Evolutionary conservation across 2,329 filamentous ascomycete species (phyloP), one percentile per base, ranked within the genome.

Genomic region (Colletotrichum sp.): DNA sequence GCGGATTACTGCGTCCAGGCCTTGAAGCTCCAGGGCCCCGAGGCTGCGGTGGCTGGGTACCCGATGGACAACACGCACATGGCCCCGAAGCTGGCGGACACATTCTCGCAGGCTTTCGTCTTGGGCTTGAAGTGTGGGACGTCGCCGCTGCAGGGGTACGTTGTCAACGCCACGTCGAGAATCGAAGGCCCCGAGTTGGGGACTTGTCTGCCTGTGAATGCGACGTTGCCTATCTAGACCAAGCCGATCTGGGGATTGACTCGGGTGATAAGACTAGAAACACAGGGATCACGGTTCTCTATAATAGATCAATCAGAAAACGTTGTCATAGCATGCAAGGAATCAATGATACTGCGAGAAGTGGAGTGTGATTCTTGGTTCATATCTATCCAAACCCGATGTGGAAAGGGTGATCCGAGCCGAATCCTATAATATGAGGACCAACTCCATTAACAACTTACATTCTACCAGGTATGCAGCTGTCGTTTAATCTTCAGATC

Each of bases 21-120:
- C 38, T 91, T 88, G 78, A 78, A 87, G 79, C 82, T 83, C 15
- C 77, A 91, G 51, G 90, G 90, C 0, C 82, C 81, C 55, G 75
- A 82, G 2, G 84, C 83, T 3, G 89, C 91, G n/a, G 86, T 90
- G 78, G 82, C 83, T 0, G 84, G 87, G 72, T 93, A 87, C 73
- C 89, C 90, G 0, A 85, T 85, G 31, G 90, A 93, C 76, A 90
- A 93, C 80, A 93, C 91, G 0, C 91, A 93, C 79, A 92, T 91
- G 6, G 89, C 86, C 66, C 83, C 89, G 0, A 82, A 81, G 27
- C 87, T 90, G 21, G 91, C 91, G 1, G 84, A 89, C 73, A 81
- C 87, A 3, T 88, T 90, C 67, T 86, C 90, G 0, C 84, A 88
- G 76, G 87, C 89, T 3, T 93, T 92, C 76, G 89, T 84, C 0